Evolutionary conservation across 2,329 filamentous ascomycete species (phyloP), one percentile per base, ranked within the genome.

Genomic region (Phialophora macrospora): DNA sequence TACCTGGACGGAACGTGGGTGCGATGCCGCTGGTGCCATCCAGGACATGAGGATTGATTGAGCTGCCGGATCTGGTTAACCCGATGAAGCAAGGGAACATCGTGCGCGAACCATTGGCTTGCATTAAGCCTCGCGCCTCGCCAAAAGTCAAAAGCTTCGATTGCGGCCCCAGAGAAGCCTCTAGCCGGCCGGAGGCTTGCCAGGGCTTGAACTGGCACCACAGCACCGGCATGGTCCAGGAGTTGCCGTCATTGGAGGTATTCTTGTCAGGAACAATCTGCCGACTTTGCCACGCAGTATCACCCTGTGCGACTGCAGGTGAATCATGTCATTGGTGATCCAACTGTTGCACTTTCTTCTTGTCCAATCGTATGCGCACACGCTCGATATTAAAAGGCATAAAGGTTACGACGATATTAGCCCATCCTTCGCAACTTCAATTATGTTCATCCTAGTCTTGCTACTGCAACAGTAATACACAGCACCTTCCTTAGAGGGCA

Each of bases 51-150:
- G 38, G 0, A 34, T 5, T 26, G 51, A 44, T 52, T 17, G 32
- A 55, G 24, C 32, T 58, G 28, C 44, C 24, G 28, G 28, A 30
- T 52, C 28, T 38, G 20, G 48, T 24, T 30, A 52, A 32, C 5
- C 48, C 30, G 58, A 51, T 49, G 6, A 44, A 38, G 28, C 51
- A 20, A 32, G 14, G 24, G 11, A 38, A 58, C n/a, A 44, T 60
- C 51, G 57, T 52, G 55, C 44, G 11, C 30, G n/a, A 58, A 59
- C 49, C 44, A 63, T 63, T 63, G 61, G 61, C 56, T 28, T 44
- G 17, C 38, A 12, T 41, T 26, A 6, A 54, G 30, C 57, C 30
- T 32, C 34, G 17, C n/a, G 22, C 38, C 20, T 44, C 14, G 38
- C 17, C 17, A 44, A 44, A 3, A 44, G 38, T 44, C 38, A 8